Base-by-base conservation (phyloP, 2,329 filamentous ascomycete genomes). In the Pyrenophora seminiperda region DNA sequence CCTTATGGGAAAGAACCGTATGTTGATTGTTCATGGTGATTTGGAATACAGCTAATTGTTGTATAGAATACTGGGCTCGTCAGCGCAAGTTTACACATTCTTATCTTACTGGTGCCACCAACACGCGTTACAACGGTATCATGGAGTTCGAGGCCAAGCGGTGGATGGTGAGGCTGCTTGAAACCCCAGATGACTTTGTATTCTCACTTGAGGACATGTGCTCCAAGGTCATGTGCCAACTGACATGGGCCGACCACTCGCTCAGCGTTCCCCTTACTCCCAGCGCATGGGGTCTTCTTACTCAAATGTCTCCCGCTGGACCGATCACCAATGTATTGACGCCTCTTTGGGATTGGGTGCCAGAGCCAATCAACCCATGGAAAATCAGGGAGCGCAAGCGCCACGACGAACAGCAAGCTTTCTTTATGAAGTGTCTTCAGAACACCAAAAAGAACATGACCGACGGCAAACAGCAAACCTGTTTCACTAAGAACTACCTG, bases 321-420 rank as follows among this genome's bases (percentile, higher is more conserved):
- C 80, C 81, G 1, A 79, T 83, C 54, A 83, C 80, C n/a, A 83
- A 83, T 51, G 75, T 82, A 3, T 44, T 83, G 32, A 82, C 80
- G 3, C 80, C 79, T 4, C 72, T 83, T 0, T 82, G 80, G 80
- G 74, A 81, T 50, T 66, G 55, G 46, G 62, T 83, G 1, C 80
- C 80, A 2, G 67, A 72, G 48, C 55, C 66, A 11, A 71, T 82
- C 37, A 82, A 82, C 56, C 80, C 80, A 0, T 83, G 80, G 80
- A 82, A 82, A 65, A 71, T 70, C 11, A 76, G 77, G 5, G 80
- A 83, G 62, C 74, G 72, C 32, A 80, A 79, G 62, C 75, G 80
- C 15, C 79, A 82, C 56, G 80, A 82, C 36, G 75, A 77, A 30
- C 79, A 83, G 52, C 76, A 81, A 52, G 74, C 65, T 0, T 81